phyloP scores from a whole-genome alignment of 495 filamentous ascomycete genomes.

The Tirmania nivea region DNA sequence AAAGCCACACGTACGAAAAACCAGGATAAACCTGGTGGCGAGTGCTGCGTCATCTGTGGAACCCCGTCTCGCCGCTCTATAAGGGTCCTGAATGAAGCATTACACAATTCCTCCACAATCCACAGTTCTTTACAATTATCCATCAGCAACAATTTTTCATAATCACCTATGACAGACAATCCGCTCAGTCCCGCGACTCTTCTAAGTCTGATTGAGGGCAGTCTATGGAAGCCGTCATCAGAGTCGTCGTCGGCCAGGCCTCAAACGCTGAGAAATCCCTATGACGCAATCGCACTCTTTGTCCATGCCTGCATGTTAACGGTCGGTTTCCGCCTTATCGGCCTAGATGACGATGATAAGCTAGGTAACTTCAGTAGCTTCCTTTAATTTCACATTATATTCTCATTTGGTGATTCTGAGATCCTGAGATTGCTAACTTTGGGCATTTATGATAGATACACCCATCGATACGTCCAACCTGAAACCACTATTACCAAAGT shows the following conservation, averaged over 20 bases:
- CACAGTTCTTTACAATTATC: too few species aligned
- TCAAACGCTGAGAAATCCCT: slow-evolving; percentile 44
- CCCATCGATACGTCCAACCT: slow-evolving; percentile 25
- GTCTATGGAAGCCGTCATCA: slow-evolving; percentile 24
- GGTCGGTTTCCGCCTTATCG: slow-evolving; percentile 61
- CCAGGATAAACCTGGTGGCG: too few species aligned
- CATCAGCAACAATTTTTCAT: too few species aligned
- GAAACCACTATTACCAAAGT: slow-evolving; percentile 28
- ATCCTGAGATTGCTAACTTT: slow-evolving; percentile 1
- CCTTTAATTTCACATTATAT: background rate
- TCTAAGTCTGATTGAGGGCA: slow-evolving; percentile 34
- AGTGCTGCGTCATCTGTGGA: too few species aligned
- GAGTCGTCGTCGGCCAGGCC: slow-evolving; percentile 21
- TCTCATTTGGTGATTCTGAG: background rate
- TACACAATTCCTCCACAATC: too few species aligned
- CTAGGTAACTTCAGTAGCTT: slow-evolving; percentile 25
- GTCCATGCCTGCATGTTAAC: slow-evolving; percentile 63
- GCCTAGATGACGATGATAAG: slow-evolving; percentile 58
- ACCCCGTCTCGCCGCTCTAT: too few species aligned
- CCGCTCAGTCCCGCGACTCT: slow-evolving; percentile 22
- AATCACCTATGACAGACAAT: slow-evolving; percentile 7
- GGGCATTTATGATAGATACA: slow-evolving; percentile 22
- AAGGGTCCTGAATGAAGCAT: too few species aligned
- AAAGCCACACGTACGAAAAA: too few species aligned
- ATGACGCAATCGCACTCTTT: slow-evolving; percentile 71